Evolutionary conservation across 345 rosid species (phyloP).

Genomic region (Lumnitzera racemosa): DNA sequence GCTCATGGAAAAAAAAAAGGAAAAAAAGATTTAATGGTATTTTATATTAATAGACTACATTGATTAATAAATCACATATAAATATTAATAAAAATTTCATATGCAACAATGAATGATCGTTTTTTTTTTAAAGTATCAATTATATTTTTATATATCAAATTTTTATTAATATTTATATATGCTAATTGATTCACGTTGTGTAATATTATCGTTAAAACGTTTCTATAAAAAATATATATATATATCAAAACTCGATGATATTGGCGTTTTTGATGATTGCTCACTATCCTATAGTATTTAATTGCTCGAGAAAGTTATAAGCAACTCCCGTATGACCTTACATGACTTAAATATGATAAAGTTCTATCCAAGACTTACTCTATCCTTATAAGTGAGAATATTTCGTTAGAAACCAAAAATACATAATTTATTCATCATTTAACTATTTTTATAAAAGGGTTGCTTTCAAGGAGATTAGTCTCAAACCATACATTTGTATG

Average conservation of each 20-base stretch:
- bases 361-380: constrained; percentile 17
- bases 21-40: too few species aligned
- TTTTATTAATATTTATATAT: too few species aligned
- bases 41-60: too few species aligned
- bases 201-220: too few species aligned
- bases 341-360: constrained; percentile 2
- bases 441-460: background rate
- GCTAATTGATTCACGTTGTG: too few species aligned
- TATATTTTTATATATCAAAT: too few species aligned
- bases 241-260: constrained; percentile 1
- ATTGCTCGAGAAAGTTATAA: constrained; percentile 3
- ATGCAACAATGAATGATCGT: too few species aligned
- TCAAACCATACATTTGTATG: background rate
- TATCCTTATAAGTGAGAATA: background rate
- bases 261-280: background rate
- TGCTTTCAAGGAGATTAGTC: background rate
- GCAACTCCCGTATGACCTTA: constrained; percentile 4
- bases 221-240: too few species aligned
- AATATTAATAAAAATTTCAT: too few species aligned
- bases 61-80: too few species aligned
- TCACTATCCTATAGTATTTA: background rate
- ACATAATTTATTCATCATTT: background rate
- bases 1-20: too few species aligned
- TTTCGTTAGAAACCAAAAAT: background rate
- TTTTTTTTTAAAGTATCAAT: too few species aligned